These are phyloP conservation scores for Favolaschia claudopus DNA, from an alignment of 768 basidiomycete species.

Conservation along the genomic window DNA sequence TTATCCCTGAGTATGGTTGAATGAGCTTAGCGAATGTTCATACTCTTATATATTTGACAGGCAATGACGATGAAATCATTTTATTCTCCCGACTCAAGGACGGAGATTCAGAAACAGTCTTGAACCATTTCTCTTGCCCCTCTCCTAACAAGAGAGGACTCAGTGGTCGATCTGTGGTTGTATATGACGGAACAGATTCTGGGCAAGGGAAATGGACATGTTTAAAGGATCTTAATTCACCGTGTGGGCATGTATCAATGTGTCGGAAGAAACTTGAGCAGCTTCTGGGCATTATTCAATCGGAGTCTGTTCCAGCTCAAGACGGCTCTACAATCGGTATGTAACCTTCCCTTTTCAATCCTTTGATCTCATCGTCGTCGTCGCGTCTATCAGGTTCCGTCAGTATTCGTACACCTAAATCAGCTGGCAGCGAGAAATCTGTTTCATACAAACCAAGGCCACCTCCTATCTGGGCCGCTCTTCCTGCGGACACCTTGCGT, in stretches of 20 bases:
- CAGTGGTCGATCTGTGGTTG: neutral
- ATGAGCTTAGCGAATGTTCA: too few relatives aligned
- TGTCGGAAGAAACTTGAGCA: neutral
- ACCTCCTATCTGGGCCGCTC: neutral
- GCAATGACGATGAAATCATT: neutral
- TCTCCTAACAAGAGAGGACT: neutral
- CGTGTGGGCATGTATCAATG: neutral
- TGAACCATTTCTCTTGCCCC: constrained; percentile 1
- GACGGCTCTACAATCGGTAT: neutral
- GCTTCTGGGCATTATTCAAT: neutral
- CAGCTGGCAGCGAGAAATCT: neutral
- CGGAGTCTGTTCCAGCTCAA: neutral
- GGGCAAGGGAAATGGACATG: neutral
- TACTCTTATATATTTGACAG: neutral
- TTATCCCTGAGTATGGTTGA: neutral
- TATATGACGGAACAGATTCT: neutral
- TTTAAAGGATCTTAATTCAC: neutral
- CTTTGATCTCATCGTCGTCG: neutral
- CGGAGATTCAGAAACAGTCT: too few relatives aligned
- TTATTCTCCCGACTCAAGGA: neutral
- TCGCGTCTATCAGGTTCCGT: too few relatives aligned
- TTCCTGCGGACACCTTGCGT: neutral
- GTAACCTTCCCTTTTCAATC: neutral
- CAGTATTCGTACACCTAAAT: too few relatives aligned
- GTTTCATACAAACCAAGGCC: neutral